These are phyloP conservation scores for Tritrichomonas musculus DNA, from an alignment of 208 protist genomes.

Conservation along the genomic window DNA sequence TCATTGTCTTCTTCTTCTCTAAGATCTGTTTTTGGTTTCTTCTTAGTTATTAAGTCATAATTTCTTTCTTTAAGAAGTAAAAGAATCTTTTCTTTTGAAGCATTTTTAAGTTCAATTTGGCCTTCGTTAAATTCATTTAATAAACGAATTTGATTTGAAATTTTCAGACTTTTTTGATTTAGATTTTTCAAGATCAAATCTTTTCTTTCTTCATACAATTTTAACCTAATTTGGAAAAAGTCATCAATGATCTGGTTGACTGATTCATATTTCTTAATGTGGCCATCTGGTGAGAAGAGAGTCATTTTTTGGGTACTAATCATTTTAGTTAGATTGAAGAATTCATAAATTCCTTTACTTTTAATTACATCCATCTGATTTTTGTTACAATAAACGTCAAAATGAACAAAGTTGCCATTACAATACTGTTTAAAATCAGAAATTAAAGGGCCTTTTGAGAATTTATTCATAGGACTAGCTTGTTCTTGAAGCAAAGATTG, in stretches of 20 bases:
- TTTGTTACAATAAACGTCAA: background rate
- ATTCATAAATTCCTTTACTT: constrained; percentile 64
- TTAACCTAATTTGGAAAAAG: constrained; percentile 86
- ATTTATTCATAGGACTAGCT: constrained; percentile 65
- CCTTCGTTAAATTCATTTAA: constrained; percentile 85
- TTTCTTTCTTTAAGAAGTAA: constrained; percentile 70
- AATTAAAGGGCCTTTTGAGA: constrained; percentile 52
- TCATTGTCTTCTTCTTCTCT: constrained; percentile 34
- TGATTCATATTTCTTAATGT: constrained; percentile 80
- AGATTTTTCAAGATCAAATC: constrained; percentile 73
- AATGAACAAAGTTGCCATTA: constrained; percentile 34
- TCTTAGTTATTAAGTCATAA: constrained; percentile 66
- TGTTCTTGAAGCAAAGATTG: background rate
- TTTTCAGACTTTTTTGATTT: constrained; percentile 64
- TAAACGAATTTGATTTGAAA: constrained; percentile 95
- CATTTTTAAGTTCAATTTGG: constrained; percentile 72
- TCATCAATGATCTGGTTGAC: constrained; percentile 79
- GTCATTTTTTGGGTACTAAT: constrained; percentile 89
- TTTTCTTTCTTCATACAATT: constrained; percentile 90
- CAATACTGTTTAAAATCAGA: constrained; percentile 39
- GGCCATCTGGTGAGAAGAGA: constrained; percentile 81
- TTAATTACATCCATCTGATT: constrained; percentile 21
- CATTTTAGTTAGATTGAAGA: constrained; percentile 74
- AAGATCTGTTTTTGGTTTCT: background rate
- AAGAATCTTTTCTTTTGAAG: constrained; percentile 78